Conservation (phyloP, 73 alveolate genomes). For the Paramecium primaurelia region DNA sequence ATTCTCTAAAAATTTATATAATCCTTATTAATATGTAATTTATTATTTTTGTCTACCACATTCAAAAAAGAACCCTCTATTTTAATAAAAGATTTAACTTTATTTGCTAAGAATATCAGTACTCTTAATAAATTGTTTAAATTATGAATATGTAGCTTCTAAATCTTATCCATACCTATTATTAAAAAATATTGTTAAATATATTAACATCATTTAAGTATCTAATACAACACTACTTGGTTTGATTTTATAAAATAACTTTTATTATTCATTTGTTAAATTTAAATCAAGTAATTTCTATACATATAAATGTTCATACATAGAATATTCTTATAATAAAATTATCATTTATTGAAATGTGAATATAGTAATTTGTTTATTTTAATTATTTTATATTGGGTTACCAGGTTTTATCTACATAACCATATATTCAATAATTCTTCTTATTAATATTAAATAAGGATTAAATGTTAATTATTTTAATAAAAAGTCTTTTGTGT, state of each 20-base stretch:
- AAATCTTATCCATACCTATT: background rate
- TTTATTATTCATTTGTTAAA: background rate
- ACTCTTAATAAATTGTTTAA: background rate
- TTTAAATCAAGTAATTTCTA: background rate
- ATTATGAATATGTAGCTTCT: background rate
- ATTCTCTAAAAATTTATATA: background rate
- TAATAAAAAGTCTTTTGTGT: background rate
- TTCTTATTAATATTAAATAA: background rate
- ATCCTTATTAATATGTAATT: background rate
- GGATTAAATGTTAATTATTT: background rate
- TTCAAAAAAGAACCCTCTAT: slow-evolving; percentile 8
- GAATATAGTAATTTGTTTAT: background rate
- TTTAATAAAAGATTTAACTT: background rate
- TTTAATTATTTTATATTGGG: background rate
- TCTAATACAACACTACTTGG: background rate
- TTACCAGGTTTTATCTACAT: background rate
- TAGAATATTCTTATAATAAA: background rate
- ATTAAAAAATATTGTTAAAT: background rate
- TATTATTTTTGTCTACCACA: background rate
- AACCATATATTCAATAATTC: background rate
- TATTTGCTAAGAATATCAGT: background rate
- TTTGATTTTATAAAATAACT: background rate
- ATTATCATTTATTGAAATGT: background rate
- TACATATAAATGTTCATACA: background rate
- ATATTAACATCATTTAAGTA: background rate